phyloP scores from a whole-genome alignment of 2,329 filamentous ascomycete genomes.

The Seiridium cupressi region DNA sequence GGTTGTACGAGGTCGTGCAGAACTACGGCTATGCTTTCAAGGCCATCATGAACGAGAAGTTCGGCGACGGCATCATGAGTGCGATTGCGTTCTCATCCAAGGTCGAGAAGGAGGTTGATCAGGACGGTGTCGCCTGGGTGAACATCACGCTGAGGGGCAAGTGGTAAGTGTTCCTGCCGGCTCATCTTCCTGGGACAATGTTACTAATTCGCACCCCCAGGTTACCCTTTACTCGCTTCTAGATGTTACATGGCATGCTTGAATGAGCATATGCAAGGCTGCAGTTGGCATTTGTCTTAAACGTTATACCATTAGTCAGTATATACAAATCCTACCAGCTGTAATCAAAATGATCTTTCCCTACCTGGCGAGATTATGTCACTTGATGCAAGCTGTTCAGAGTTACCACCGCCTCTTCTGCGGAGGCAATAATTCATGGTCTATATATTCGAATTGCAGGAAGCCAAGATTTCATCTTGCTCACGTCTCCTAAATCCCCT shows the following conservation, averaged over 20 bases:
- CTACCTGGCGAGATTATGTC: no score
- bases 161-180: constrained; percentile 22
- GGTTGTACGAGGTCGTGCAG: constrained; percentile 91
- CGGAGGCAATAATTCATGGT: no score
- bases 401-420: no score
- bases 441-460: no score
- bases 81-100: constrained; percentile 88
- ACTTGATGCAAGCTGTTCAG: no score
- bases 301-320: no score
- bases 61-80: constrained; percentile 93
- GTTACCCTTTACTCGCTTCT: constrained; percentile 29
- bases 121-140: constrained; percentile 62
- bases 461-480: no score
- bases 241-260: background rate
- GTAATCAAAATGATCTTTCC: no score
- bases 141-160: constrained; percentile 31
- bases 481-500: no score
- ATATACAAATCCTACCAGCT: no score
- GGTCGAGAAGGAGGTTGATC: constrained; percentile 90
- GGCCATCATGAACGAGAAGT: constrained; percentile 93
- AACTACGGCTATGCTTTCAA: constrained; percentile 98
- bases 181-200: background rate
- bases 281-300: no score
- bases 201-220: constrained; percentile 9
- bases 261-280: no score